These are phyloP conservation scores for Acrocalymma vagum DNA, from an alignment of 2,329 filamentous ascomycete species.

Conservation along the genomic window DNA sequence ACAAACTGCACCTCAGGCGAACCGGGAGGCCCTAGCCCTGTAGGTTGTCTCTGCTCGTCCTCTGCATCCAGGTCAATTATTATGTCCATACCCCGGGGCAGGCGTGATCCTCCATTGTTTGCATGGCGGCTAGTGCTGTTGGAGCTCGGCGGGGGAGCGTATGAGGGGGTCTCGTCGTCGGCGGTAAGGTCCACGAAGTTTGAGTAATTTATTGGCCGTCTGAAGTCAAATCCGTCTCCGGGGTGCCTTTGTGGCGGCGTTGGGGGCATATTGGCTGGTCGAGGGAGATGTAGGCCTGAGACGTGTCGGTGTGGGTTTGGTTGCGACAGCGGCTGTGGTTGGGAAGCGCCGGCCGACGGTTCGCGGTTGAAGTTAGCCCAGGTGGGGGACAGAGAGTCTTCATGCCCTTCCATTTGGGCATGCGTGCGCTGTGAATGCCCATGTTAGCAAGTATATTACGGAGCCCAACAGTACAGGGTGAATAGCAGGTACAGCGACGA, in stretches of 20 bases:
- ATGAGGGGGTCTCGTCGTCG: slow-evolving; percentile 37
- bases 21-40: slow-evolving; percentile 13
- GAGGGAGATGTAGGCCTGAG: slow-evolving; percentile 31
- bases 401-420: slow-evolving; percentile 40
- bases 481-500: not conserved
- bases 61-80: slow-evolving; percentile 53
- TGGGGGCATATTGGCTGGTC: slow-evolving; percentile 35
- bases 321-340: slow-evolving; percentile 4
- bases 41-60: slow-evolving; percentile 18
- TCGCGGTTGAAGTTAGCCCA: slow-evolving; percentile 26
- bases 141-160: no score
- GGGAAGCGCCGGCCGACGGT: slow-evolving; percentile 16
- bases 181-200: slow-evolving; percentile 43
- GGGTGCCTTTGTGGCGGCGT: slow-evolving; percentile 47
- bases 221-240: slow-evolving; percentile 65
- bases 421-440: slow-evolving; percentile 39
- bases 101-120: slow-evolving; percentile 41
- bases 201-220: slow-evolving; percentile 57
- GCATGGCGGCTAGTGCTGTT: slow-evolving; percentile 9
- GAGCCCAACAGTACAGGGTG: slow-evolving; percentile 2
- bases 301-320: slow-evolving; percentile 15
- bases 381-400: slow-evolving; percentile 33
- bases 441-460: slow-evolving; percentile 11
- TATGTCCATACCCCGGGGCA: slow-evolving; percentile 53
- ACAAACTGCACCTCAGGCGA: slow-evolving; percentile 61